Conservation (phyloP, 495 filamentous ascomycete genomes). For the Penicillium mononematosum region DNA sequence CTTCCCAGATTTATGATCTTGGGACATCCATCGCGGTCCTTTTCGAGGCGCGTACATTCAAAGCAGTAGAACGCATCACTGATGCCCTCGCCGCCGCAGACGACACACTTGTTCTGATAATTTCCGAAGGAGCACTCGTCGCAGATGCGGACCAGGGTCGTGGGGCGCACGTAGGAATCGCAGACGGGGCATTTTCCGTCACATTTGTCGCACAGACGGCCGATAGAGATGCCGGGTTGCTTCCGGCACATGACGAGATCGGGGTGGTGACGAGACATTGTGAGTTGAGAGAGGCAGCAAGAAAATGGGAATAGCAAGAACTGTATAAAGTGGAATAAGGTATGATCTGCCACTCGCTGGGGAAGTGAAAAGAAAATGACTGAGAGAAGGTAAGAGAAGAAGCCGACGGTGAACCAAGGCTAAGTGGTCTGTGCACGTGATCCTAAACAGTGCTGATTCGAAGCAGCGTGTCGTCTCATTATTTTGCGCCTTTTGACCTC, state of each 20-base stretch:
- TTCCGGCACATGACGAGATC: conserved; percentile 99
- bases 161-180: conserved; percentile 97
- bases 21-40: conserved; percentile 95
- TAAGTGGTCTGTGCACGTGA: conserved; percentile 25
- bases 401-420: not conserved
- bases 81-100: conserved; percentile 98
- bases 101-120: conserved; percentile 99
- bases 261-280: conserved; percentile 43
- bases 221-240: conserved; percentile 96
- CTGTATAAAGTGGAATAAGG: not conserved
- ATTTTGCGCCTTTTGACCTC: not conserved
- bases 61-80: conserved; percentile 99
- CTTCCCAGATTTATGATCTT: conserved; percentile 99
- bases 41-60: conserved; percentile 95
- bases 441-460: conserved; percentile 10
- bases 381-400: not conserved
- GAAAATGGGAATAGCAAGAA: conserved; percentile 7
- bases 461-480: conserved; percentile 2
- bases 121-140: conserved; percentile 99
- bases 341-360: not conserved
- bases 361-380: not conserved
- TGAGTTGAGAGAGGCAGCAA: conserved; percentile 13
- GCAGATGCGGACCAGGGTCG: conserved; percentile 95
- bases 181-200: conserved; percentile 99
- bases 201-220: conserved; percentile 99